phyloP scores from a whole-genome alignment of 371 early-diverging fungal species.

The Chytridiales sp. region DNA sequence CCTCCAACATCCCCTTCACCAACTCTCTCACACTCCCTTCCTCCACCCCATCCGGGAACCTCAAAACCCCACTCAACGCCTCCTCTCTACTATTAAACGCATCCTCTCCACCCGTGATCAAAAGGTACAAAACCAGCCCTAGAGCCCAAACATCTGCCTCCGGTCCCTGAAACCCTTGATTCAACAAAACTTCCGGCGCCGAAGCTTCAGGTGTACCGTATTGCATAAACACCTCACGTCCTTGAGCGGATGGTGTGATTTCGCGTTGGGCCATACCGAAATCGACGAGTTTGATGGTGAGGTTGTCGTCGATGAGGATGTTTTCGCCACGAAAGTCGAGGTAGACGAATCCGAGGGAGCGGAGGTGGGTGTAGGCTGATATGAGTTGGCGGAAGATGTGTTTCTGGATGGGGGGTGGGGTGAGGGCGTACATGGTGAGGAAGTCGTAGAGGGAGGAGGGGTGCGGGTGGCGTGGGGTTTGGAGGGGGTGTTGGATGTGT shows the following conservation, averaged over 20 bases:
- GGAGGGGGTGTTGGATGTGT: constrained; percentile 6
- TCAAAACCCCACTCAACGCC: constrained; percentile 18
- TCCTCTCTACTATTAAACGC: constrained; percentile 32
- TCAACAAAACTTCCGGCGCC: constrained; percentile 70
- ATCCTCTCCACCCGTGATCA: constrained; percentile 32
- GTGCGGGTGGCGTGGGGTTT: constrained; percentile 33
- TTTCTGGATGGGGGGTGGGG: constrained; percentile 22
- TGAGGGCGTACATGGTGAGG: constrained; percentile 27
- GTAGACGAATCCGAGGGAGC: constrained; percentile 17
- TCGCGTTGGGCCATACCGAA: constrained; percentile 38
- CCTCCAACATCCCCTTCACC: constrained; percentile 20
- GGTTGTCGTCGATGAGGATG: constrained; percentile 29
- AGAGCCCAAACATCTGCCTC: constrained; percentile 69
- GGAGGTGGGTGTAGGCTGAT: constrained; percentile 18
- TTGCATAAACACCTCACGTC: constrained; percentile 17
- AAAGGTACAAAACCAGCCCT: constrained; percentile 33
- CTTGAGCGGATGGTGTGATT: background rate
- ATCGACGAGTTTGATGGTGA: constrained; percentile 27
- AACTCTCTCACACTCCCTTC: constrained; percentile 12
- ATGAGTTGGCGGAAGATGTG: constrained; percentile 30
- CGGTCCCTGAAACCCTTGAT: constrained; percentile 65
- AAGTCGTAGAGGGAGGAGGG: constrained; percentile 36
- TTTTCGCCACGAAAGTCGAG: constrained; percentile 39
- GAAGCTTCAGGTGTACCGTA: constrained; percentile 44
- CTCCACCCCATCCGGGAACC: constrained; percentile 14